These are phyloP conservation scores for Fusarium sp. DNA, from an alignment of 2,329 filamentous ascomycete species.

Conservation along the genomic window DNA sequence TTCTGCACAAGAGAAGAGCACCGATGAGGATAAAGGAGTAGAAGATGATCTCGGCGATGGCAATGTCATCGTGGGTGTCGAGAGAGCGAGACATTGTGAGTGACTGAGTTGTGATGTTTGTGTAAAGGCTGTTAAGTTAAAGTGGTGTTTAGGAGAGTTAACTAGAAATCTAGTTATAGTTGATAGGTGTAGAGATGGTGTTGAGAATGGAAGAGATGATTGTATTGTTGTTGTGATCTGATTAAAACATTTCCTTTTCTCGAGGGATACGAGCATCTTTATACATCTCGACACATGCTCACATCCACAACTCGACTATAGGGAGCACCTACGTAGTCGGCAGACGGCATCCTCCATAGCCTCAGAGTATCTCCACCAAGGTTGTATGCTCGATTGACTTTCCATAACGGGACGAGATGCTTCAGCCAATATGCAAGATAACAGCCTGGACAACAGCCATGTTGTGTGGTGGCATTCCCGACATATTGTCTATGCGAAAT, in stretches of 20 bases:
- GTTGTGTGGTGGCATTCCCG: background rate
- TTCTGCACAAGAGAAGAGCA: conserved; percentile 61
- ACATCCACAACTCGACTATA: conserved; percentile 7
- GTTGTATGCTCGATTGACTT: conserved; percentile 20
- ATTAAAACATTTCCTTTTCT: background rate
- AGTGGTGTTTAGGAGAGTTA: background rate
- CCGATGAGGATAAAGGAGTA: conserved; percentile 51
- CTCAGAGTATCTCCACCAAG: conserved; percentile 5
- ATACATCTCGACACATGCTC: conserved; percentile 13
- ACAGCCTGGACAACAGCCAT: conserved; percentile 4
- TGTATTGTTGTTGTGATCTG: conserved; percentile 6
- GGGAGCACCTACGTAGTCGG: background rate
- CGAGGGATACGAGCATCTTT: conserved; percentile 24
- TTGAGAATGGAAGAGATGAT: background rate
- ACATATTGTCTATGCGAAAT: background rate
- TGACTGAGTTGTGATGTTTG: background rate
- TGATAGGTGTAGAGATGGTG: background rate
- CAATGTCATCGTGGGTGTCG: conserved; percentile 52
- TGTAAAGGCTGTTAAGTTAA: background rate
- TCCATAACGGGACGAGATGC: conserved; percentile 4
- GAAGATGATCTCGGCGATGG: conserved; percentile 53
- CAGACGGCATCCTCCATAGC: conserved; percentile 32
- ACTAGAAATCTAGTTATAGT: background rate
- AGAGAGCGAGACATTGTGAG: conserved; percentile 46
- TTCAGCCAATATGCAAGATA: conserved; percentile 4